Conservation (phyloP, 2,329 filamentous ascomycete genomes). For the Ramularia collo-cygni region DNA sequence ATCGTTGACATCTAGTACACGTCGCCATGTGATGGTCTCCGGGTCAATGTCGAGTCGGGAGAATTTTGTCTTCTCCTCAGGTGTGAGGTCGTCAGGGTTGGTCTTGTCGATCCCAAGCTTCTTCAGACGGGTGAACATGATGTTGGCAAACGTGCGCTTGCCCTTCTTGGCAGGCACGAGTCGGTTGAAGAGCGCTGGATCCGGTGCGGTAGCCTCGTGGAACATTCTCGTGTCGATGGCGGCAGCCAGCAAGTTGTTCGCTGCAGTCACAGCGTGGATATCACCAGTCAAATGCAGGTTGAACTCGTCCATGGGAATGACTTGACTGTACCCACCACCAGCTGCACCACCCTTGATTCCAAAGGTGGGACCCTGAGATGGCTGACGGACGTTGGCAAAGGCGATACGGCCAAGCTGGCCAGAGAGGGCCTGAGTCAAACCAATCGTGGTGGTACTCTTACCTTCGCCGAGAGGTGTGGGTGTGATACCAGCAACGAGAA, state of each 20-base stretch:
- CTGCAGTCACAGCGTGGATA: constrained; percentile 93
- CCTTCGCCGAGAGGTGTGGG: constrained; percentile 94
- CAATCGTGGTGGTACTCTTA: constrained; percentile 97
- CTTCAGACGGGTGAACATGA: constrained; percentile 89
- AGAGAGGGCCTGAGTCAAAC: constrained; percentile 84
- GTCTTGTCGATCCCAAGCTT: constrained; percentile 96
- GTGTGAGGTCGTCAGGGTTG: constrained; percentile 80
- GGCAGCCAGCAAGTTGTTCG: constrained; percentile 93
- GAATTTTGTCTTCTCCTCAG: constrained; percentile 81
- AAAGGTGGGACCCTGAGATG: constrained; percentile 94
- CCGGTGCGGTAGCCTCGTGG: constrained; percentile 92
- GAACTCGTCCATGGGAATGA: constrained; percentile 99
- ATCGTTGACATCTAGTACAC: constrained; percentile 95
- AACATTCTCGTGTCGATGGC: constrained; percentile 98
- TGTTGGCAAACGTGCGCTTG: constrained; percentile 73
- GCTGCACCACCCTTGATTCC: constrained; percentile 98
- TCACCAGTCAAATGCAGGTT: constrained; percentile 96
- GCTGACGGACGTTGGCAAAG: constrained; percentile 95
- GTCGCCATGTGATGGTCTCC: constrained; percentile 93
- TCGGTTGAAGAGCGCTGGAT: constrained; percentile 77
- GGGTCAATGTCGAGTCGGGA: constrained; percentile 95
- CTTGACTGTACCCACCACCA: constrained; percentile 95
- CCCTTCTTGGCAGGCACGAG: constrained; percentile 87
- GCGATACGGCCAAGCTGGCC: constrained; percentile 80
- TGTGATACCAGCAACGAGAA: constrained; percentile 92